Evolutionary conservation across 192 early-diverging fungal species (phyloP).

Genomic region (Chytriomyces hyalinus): DNA sequence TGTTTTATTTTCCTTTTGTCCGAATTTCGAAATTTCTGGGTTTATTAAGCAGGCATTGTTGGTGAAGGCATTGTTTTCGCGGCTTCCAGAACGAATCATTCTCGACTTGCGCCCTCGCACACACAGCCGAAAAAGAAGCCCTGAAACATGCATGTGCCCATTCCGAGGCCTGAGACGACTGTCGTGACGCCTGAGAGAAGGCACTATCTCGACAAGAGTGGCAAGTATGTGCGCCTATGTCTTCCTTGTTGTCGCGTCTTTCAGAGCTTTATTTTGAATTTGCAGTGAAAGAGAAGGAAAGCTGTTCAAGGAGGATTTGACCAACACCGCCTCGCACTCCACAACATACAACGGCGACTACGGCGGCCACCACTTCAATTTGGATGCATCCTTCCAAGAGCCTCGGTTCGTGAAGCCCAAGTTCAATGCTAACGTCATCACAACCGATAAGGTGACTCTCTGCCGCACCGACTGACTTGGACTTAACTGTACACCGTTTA

Average conservation of each 20-base stretch:
- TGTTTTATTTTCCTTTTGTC: background rate
- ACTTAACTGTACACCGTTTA: background rate
- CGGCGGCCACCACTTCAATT: constrained; percentile 16
- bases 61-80: too few relatives aligned
- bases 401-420: constrained; percentile 35
- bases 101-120: too few relatives aligned
- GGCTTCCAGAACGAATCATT: too few relatives aligned
- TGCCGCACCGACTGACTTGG: background rate
- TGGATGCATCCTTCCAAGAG: constrained; percentile 21
- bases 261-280: background rate
- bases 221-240: constrained; percentile 19
- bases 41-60: too few relatives aligned
- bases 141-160: constrained; percentile 14
- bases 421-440: constrained; percentile 20
- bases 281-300: constrained; percentile 38
- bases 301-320: constrained; percentile 40
- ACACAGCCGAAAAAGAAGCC: too few relatives aligned
- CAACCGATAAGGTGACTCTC: background rate
- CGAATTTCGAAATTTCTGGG: too few relatives aligned
- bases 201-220: constrained; percentile 39
- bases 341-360: constrained; percentile 40
- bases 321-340: background rate
- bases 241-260: background rate
- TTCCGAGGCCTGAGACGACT: constrained; percentile 32
- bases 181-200: constrained; percentile 31